phyloP scores from a whole-genome alignment of 177 flowering plant genomes.

The Telopea speciosissima region DNA sequence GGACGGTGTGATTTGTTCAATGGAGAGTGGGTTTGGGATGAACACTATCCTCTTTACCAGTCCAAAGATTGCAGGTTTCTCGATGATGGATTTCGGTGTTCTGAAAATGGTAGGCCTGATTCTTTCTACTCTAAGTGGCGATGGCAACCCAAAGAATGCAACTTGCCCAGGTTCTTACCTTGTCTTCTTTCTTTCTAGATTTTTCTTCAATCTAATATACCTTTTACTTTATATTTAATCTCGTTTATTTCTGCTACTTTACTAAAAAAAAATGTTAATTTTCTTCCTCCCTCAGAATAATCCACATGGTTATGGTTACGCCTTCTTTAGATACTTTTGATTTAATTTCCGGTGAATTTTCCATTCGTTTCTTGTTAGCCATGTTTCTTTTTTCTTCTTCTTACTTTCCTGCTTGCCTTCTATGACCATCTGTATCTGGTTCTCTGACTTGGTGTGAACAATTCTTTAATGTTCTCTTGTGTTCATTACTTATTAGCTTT shows the following conservation, averaged over 20 bases:
- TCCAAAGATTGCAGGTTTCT: constrained; percentile 55
- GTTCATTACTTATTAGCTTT: background rate
- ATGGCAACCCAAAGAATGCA: constrained; percentile 89
- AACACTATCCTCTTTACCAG: constrained; percentile 60
- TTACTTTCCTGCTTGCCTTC: background rate
- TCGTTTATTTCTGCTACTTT: no score
- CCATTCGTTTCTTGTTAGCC: background rate
- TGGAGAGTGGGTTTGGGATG: constrained; percentile 92
- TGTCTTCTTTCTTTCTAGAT: constrained; percentile 24
- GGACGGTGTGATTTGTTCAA: constrained; percentile 55
- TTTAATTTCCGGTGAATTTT: background rate
- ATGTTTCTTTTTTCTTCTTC: background rate
- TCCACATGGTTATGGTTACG: no score
- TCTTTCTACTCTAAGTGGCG: constrained; percentile 78
- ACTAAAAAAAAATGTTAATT: no score
- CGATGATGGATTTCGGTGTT: constrained; percentile 78
- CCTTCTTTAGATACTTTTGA: no score
- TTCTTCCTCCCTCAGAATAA: no score
- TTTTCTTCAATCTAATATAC: constrained; percentile 25
- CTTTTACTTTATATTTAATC: no score
- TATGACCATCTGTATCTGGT: background rate
- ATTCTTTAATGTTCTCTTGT: background rate
- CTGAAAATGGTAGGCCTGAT: constrained; percentile 79
- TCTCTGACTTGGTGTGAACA: background rate
- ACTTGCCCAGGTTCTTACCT: constrained; percentile 72